These are phyloP conservation scores for Ophiostoma quercus DNA, from an alignment of 2,329 filamentous ascomycete species.

Conservation along the genomic window DNA sequence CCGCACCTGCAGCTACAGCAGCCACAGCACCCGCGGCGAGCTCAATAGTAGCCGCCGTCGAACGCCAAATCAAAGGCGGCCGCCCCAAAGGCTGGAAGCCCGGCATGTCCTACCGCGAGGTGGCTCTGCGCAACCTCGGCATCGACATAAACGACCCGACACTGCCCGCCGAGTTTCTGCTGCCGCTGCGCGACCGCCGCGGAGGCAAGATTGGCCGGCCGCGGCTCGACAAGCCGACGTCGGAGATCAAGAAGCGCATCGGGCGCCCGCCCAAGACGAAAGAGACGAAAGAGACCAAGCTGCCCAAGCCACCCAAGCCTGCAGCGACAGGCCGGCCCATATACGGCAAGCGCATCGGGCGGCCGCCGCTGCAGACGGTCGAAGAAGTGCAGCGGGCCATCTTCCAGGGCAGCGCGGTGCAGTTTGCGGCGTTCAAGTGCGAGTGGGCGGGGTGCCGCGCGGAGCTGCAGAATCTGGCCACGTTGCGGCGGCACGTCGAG, in stretches of 20 bases:
- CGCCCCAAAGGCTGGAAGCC: conserved; percentile 47
- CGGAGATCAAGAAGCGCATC: not conserved
- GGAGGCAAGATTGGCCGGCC: conserved; percentile 15
- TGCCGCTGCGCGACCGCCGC: conserved; percentile 17
- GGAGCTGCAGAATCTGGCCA: conserved; percentile 58
- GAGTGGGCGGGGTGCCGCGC: conserved; percentile 57
- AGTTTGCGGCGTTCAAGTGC: conserved; percentile 51
- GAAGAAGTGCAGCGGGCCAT: conserved; percentile 34
- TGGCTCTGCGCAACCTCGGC: conserved; percentile 26
- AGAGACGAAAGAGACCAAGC: not conserved
- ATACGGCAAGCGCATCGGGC: conserved; percentile 25
- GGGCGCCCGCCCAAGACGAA: conserved; percentile 7
- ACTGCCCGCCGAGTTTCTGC: conserved; percentile 18
- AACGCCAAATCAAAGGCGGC: conserved; percentile 36
- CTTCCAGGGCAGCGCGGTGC: conserved; percentile 37
- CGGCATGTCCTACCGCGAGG: conserved; percentile 33
- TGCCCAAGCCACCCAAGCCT: too few species aligned
- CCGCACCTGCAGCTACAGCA: not conserved
- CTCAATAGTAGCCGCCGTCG: not conserved
- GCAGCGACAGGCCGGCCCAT: not conserved
- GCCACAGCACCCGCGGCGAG: too few species aligned
- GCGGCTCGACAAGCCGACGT: not conserved
- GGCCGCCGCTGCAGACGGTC: conserved; percentile 37
- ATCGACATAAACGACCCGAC: conserved; percentile 18
- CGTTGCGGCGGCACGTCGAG: conserved; percentile 50